phyloP scores from a whole-genome alignment of 352 stramenopile genomes.

The Phytophthora hybrid region DNA sequence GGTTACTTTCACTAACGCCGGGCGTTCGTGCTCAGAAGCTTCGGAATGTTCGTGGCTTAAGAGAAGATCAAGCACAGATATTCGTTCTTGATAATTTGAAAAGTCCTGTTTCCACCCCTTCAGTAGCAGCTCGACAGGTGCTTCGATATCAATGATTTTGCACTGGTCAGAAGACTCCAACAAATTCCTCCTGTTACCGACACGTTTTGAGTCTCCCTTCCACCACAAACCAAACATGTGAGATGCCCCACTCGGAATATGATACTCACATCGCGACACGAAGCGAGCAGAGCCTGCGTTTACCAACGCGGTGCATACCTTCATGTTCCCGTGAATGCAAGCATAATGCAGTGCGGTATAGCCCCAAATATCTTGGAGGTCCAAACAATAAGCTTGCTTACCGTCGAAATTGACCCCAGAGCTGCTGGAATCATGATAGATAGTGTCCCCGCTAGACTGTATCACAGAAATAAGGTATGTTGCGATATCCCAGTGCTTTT shows the following conservation, averaged over 20 bases:
- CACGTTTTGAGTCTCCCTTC: constrained; percentile 34
- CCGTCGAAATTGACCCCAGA: neutral
- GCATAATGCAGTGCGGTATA: constrained; percentile 72
- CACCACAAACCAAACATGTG: constrained; percentile 46
- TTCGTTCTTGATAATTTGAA: constrained; percentile 27
- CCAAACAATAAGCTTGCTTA: constrained; percentile 19
- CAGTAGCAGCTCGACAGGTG: constrained; percentile 32
- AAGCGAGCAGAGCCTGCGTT: constrained; percentile 36
- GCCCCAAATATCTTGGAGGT: constrained; percentile 58
- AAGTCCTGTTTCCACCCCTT: constrained; percentile 27
- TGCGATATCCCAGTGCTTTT: constrained; percentile 44
- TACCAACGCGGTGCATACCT: constrained; percentile 43
- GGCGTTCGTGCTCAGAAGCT: neutral
- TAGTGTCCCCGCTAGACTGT: constrained; percentile 6
- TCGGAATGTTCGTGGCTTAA: constrained; percentile 3
- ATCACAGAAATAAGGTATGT: constrained; percentile 43
- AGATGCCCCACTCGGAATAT: constrained; percentile 16
- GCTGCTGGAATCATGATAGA: constrained; percentile 7
- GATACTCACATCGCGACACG: constrained; percentile 44
- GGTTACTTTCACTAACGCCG: constrained; percentile 32
- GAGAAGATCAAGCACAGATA: constrained; percentile 33
- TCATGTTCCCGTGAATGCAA: constrained; percentile 44
- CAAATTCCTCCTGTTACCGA: constrained; percentile 15
- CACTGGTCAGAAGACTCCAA: constrained; percentile 7
- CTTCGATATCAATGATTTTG: constrained; percentile 22